Evolutionary conservation across 176 grass and related monocot species (phyloP), one percentile per base, ranked within the genome.

Genomic region (Carex pumila): DNA sequence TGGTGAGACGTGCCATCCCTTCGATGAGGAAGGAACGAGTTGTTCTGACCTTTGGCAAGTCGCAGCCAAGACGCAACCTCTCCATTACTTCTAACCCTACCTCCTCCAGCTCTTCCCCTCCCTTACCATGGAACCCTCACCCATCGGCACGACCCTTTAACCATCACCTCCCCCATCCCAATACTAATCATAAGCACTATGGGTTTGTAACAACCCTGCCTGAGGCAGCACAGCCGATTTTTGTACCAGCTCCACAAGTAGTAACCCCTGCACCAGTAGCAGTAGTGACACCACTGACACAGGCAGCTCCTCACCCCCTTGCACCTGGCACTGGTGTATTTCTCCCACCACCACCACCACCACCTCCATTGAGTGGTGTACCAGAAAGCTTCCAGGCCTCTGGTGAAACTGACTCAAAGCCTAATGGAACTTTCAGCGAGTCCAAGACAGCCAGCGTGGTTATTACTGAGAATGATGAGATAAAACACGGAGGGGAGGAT

Each of bases 21-120:
- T 32, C 83, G 0, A 64, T 60, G 55, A 32, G 29, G 53, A 85
- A 64, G 71, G 25, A 85, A 14, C 83, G 83, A 13, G 58, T 85
- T 41, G 19, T 85, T 19, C 30, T 85, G n/a, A 76, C 83, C 3
- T 85, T 85, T 50, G 83, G 83, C 53, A 85, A 85, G 36, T 74
- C 56, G 17, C 83, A 76, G 61, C 49, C 83, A 55, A 74, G 83
- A 74, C 50, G 67, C 37, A 69, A 41, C 71, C 18, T 39, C 47
- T 18, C 87, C 82, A 19, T 81, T 45, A 45, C 32, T 56, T 66
- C 41, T 39, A 74, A 61, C 31, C 66, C 50, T 15, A 50, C 39
- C 43, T 76, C 86, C 71, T 65, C 69, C 55, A 69, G 45, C 78
- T 73, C 78, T 71, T 52, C 83, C 56, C 79, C 65, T 74, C 67